phyloP scores from a whole-genome alignment of 768 basidiomycete genomes.

The Amanita polypyramis region DNA sequence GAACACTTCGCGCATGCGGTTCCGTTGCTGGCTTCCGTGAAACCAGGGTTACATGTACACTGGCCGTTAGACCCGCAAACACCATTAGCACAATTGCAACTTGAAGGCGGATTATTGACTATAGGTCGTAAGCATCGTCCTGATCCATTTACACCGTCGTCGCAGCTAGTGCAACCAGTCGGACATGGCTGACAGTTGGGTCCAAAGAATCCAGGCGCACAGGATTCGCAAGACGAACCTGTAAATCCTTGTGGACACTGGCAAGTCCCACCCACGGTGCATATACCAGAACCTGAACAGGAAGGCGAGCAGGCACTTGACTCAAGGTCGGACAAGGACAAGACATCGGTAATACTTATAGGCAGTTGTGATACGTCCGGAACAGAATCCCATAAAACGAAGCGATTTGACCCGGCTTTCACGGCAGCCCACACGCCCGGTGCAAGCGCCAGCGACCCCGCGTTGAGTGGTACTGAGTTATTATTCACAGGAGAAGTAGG shows the following conservation, averaged over 20 bases:
- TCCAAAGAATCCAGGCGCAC: conserved; percentile 61
- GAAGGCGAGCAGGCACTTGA: conserved; percentile 53
- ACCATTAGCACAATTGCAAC: conserved; percentile 76
- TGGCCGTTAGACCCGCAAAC: conserved; percentile 56
- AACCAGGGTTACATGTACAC: conserved; percentile 54
- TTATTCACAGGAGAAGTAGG: conserved; percentile 38
- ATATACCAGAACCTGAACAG: conserved; percentile 54
- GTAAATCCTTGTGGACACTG: conserved; percentile 60
- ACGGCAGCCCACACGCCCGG: conserved; percentile 62
- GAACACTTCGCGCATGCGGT: conserved; percentile 58
- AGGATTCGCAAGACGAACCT: conserved; percentile 69
- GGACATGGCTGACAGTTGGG: conserved; percentile 59
- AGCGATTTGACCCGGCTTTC: conserved; percentile 40
- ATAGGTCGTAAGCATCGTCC: conserved; percentile 52
- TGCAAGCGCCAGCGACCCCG: conserved; percentile 58
- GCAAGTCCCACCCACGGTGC: conserved; percentile 57
- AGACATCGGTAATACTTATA: conserved; percentile 28
- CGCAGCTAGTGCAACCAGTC: conserved; percentile 52
- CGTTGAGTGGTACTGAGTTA: conserved; percentile 37
- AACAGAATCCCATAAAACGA: conserved; percentile 72
- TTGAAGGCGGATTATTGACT: conserved; percentile 38
- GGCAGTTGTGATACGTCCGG: conserved; percentile 69
- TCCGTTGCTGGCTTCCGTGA: conserved; percentile 49
- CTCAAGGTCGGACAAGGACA: conserved; percentile 56
- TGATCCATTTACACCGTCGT: conserved; percentile 66